phyloP scores from a whole-genome alignment of 2,329 filamentous ascomycete species.

The Dothideomycetidae sp. region DNA sequence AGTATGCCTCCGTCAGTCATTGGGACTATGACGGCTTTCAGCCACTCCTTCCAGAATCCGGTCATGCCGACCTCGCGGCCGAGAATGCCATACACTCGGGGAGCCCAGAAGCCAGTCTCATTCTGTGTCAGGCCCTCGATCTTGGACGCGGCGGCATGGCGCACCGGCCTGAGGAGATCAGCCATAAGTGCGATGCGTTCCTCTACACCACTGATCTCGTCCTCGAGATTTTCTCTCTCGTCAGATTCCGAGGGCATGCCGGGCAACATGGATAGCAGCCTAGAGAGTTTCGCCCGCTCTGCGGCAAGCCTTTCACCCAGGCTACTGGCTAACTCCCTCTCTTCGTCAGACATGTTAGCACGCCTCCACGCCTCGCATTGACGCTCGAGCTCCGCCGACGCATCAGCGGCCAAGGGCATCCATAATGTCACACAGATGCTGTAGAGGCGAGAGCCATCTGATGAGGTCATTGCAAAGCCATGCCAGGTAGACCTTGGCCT shows the following conservation, averaged over 20 bases:
- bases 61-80: constrained; percentile 72
- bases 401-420: constrained; percentile 69
- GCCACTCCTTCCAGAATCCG: constrained; percentile 97
- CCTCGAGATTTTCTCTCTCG: constrained; percentile 72
- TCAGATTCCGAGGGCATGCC: constrained; percentile 64
- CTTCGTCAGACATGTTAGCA: constrained; percentile 72
- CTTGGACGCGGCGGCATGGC: constrained; percentile 89
- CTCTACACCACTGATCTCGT: constrained; percentile 88
- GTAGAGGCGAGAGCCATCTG: constrained; percentile 82
- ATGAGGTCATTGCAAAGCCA: constrained; percentile 93
- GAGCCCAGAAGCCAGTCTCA: constrained; percentile 91
- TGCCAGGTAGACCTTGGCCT: constrained; percentile 95
- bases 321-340: constrained; percentile 82
- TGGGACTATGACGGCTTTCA: constrained; percentile 81
- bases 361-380: constrained; percentile 39
- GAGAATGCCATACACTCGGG: constrained; percentile 81
- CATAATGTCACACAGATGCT: constrained; percentile 85
- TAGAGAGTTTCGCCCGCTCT: constrained; percentile 80
- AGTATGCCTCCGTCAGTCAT: constrained; percentile 82
- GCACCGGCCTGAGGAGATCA: constrained; percentile 78
- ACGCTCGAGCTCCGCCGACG: constrained; percentile 70
- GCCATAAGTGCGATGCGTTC: constrained; percentile 97
- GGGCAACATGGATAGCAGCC: constrained; percentile 71
- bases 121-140: constrained; percentile 93
- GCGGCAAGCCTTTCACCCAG: constrained; percentile 73